A percentile compares a stretch with the other conserved stretches of the same genome.
Conservation (phyloP, 768 basidiomycete genomes). For the Macrocybe gigantea region DNA sequence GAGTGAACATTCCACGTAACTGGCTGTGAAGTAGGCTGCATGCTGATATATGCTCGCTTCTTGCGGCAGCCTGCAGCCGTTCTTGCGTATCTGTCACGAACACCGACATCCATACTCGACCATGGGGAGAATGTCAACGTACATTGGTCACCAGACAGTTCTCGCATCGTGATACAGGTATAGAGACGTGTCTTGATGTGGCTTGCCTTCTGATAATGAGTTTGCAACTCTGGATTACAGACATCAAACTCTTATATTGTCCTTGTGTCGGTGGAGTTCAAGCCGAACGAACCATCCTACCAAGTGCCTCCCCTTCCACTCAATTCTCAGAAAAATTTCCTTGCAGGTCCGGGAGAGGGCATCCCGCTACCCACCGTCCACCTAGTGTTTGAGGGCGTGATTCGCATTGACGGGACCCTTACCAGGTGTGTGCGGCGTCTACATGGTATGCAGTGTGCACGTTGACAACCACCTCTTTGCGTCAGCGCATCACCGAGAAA, state of each 20-base stretch:
- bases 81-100: constrained; percentile 69
- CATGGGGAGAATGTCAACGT: constrained; percentile 77
- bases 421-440: constrained; percentile 43
- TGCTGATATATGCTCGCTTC: constrained; percentile 8
- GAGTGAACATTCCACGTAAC: constrained; percentile 42
- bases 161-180: constrained; percentile 76
- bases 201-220: not conserved
- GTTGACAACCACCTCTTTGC: constrained; percentile 1
- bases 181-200: constrained; percentile 13
- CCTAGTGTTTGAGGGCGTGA: constrained; percentile 75
- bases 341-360: constrained; percentile 79
- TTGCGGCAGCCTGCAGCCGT: constrained; percentile 61
- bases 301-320: constrained; percentile 45
- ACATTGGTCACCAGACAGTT: constrained; percentile 82
- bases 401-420: constrained; percentile 70
- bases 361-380: constrained; percentile 60
- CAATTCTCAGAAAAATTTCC: constrained; percentile 60
- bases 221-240: constrained; percentile 31
- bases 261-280: constrained; percentile 59
- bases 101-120: constrained; percentile 67
- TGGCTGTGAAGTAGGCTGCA: not conserved
- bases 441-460: not conserved
- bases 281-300: constrained; percentile 49
- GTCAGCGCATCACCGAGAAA: constrained; percentile 70
- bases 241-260: constrained; percentile 79